Conservation (phyloP, 2,329 filamentous ascomycete genomes). For the Trichophyton equinum region DNA sequence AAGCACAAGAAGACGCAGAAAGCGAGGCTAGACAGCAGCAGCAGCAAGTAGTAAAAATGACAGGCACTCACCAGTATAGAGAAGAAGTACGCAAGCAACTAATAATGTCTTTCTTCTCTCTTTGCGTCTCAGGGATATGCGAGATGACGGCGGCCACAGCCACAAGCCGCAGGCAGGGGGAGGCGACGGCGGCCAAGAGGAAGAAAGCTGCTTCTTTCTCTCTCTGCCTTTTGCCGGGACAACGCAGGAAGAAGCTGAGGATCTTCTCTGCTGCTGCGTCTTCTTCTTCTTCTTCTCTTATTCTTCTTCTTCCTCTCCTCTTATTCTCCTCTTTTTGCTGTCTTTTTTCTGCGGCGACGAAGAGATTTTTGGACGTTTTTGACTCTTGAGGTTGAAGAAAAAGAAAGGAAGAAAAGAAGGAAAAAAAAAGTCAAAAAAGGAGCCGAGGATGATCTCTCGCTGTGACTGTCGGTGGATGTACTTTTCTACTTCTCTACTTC, state of each 20-base stretch:
- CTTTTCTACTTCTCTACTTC: too few species aligned
- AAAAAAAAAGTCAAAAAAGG: too few species aligned
- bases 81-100: too few species aligned
- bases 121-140: neutral
- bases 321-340: neutral
- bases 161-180: neutral
- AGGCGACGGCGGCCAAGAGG: neutral
- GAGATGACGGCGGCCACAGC: slow-evolving; percentile 1
- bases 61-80: too few species aligned
- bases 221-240: too few species aligned
- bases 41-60: too few species aligned
- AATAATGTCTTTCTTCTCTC: too few species aligned
- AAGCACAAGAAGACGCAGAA: neutral
- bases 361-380: neutral
- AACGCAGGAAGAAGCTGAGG: too few species aligned
- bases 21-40: neutral
- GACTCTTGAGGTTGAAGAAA: too few species aligned
- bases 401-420: too few species aligned
- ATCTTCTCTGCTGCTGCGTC: neutral
- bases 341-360: neutral
- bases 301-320: neutral
- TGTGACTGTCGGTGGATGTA: too few species aligned
- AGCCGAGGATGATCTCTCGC: too few species aligned
- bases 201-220: neutral
- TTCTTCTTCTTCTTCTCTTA: neutral